Conservation (phyloP, 768 basidiomycete genomes). For the Amanita rubescens region DNA sequence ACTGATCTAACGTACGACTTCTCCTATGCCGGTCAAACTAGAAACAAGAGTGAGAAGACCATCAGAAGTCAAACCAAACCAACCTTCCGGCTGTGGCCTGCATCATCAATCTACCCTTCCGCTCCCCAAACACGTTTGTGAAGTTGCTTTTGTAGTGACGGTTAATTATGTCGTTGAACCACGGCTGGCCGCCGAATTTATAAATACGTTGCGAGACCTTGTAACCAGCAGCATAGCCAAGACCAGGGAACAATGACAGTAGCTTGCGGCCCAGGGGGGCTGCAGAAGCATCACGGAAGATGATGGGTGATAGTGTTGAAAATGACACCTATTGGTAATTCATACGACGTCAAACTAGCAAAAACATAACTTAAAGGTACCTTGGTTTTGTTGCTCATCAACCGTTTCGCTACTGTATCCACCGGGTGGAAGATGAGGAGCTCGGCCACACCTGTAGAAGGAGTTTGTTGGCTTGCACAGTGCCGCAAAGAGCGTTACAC, state of each 20-base stretch:
- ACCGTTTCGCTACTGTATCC: constrained; percentile 95
- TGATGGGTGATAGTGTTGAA: constrained; percentile 59
- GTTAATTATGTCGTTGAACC: constrained; percentile 88
- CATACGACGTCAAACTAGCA: neutral
- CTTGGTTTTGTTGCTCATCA: constrained; percentile 97
- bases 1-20: constrained; percentile 59
- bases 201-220: constrained; percentile 90
- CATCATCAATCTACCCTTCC: constrained; percentile 93
- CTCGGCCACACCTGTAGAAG: constrained; percentile 77
- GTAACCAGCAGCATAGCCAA: constrained; percentile 98
- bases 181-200: constrained; percentile 99
- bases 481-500: constrained; percentile 15
- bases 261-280: constrained; percentile 63
- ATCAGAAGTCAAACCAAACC: constrained; percentile 12
- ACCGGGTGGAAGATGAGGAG: constrained; percentile 93
- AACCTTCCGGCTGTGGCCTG: constrained; percentile 93
- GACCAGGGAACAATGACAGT: constrained; percentile 92
- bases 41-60: neutral
- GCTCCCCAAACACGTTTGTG: constrained; percentile 82
- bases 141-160: constrained; percentile 78
- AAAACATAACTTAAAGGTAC: constrained; percentile 25
- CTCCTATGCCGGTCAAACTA: constrained; percentile 80
- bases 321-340: constrained; percentile 46
- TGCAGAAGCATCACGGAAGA: constrained; percentile 81
- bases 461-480: constrained; percentile 1